Conservation (phyloP, 352 stramenopile species). For the Pilasporangium apinafurcum region DNA sequence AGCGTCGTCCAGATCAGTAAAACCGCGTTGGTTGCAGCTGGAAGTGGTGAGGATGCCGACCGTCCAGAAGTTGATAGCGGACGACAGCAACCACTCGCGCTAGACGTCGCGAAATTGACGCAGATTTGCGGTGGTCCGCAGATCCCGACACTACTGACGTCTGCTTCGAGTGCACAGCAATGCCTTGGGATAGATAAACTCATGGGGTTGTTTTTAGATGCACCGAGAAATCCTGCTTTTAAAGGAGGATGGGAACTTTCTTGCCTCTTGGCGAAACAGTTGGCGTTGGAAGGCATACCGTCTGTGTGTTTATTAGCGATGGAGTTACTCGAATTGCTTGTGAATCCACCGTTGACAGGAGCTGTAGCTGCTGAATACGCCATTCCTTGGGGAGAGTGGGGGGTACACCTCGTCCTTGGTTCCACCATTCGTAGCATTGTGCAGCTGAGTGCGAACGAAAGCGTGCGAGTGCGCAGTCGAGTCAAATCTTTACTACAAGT, state of each 20-base stretch:
- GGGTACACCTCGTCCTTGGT: slow-evolving; percentile 64
- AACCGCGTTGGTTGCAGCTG: slow-evolving; percentile 6
- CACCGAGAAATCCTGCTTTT: slow-evolving; percentile 22
- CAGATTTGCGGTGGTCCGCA: slow-evolving; percentile 44
- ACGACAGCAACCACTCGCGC: slow-evolving; percentile 35
- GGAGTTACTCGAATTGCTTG: slow-evolving; percentile 48
- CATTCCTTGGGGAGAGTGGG: slow-evolving; percentile 78
- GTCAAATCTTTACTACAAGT: slow-evolving; percentile 41
- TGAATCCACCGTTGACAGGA: slow-evolving; percentile 22
- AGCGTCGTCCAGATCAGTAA: slow-evolving; percentile 71
- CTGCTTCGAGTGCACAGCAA: slow-evolving; percentile 20
- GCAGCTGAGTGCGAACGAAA: slow-evolving; percentile 61
- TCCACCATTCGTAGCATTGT: slow-evolving; percentile 72
- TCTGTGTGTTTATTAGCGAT: slow-evolving; percentile 47
- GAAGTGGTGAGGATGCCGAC: slow-evolving; percentile 10
- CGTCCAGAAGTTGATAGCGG: slow-evolving; percentile 46
- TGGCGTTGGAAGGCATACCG: slow-evolving; percentile 43
- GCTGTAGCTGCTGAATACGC: slow-evolving; percentile 21
- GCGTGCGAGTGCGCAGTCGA: slow-evolving; percentile 47
- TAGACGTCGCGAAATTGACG: slow-evolving; percentile 55
- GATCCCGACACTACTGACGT: slow-evolving; percentile 50
- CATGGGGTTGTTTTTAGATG: slow-evolving; percentile 26
- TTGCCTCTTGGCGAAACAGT: slow-evolving; percentile 60
- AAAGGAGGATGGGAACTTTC: slow-evolving; percentile 69
- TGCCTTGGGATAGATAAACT: slow-evolving; percentile 56